Conservation (phyloP, 305 asterid genomes). For the Salvia sclarea region DNA sequence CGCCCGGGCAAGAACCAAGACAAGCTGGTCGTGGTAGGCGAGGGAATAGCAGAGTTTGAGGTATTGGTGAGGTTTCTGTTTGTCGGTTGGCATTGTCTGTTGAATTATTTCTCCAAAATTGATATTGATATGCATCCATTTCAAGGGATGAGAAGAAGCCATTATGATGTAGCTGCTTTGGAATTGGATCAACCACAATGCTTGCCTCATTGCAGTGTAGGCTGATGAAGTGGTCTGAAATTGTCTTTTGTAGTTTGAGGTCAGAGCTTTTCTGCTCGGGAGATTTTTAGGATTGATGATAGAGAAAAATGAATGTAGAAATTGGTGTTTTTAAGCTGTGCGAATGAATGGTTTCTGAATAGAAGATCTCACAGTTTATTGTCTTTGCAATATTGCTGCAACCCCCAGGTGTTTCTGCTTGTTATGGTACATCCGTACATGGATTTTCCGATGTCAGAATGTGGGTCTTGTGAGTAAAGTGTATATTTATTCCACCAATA, state of each 20-base stretch:
- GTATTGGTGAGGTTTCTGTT: slow-evolving; percentile 1
- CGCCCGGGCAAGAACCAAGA: slow-evolving; percentile 39
- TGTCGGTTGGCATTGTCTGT: neutral
- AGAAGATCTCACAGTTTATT: neutral
- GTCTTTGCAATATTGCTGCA: neutral
- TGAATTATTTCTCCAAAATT: neutral
- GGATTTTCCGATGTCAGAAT: too few species aligned
- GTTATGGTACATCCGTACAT: too few species aligned
- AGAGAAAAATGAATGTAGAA: neutral
- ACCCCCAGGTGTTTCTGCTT: too few species aligned
- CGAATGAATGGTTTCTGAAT: neutral
- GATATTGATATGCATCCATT: neutral
- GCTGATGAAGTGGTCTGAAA: neutral
- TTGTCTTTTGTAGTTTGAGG: neutral
- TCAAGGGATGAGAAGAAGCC: neutral
- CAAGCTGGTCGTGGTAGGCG: slow-evolving; percentile 56
- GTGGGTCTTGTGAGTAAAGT: too few species aligned
- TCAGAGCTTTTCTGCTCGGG: neutral
- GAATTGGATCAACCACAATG: neutral
- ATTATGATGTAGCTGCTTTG: neutral
- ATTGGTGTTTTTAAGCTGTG: neutral
- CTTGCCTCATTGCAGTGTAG: neutral
- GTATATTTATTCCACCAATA: neutral
- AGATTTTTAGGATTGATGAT: slow-evolving; percentile 4
- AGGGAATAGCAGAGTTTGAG: slow-evolving; percentile 62